Percentiles rank a stretch among this genome's conserved stretches.
phyloP scores from a whole-genome alignment of 2,329 filamentous ascomycete species.

The Arthrobotrys sphaeroides region DNA sequence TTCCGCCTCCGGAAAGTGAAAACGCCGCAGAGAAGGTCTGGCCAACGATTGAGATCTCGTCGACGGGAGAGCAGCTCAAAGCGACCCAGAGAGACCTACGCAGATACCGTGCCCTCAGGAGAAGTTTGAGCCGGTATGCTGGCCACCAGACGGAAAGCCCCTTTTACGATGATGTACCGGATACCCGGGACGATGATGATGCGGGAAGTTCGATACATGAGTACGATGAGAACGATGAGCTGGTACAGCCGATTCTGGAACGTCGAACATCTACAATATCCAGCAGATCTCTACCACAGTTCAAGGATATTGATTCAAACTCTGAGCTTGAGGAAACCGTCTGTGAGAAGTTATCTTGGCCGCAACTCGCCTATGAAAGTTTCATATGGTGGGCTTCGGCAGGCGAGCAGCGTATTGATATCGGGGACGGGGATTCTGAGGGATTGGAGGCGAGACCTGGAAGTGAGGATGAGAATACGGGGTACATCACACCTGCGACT shows the following conservation, averaged over 20 bases:
- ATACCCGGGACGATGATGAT: conserved; percentile 54
- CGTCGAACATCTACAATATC: conserved; percentile 46
- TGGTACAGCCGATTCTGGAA: conserved; percentile 44
- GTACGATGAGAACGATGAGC: conserved; percentile 51
- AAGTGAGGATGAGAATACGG: conserved; percentile 53
- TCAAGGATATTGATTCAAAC: conserved; percentile 59
- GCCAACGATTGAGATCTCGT: conserved; percentile 75
- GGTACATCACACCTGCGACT: conserved; percentile 41
- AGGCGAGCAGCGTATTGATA: conserved; percentile 74
- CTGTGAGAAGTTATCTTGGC: conserved; percentile 72
- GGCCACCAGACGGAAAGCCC: conserved; percentile 58
- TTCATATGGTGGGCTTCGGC: conserved; percentile 93
- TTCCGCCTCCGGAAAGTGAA: conserved; percentile 72
- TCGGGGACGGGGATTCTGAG: conserved; percentile 59
- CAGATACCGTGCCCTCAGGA: conserved; percentile 76
- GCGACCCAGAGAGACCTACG: conserved; percentile 90
- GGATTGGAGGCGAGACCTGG: conserved; percentile 58
- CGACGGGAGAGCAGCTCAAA: conserved; percentile 73
- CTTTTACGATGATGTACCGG: conserved; percentile 58
- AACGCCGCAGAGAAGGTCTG: conserved; percentile 72
- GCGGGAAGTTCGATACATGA: conserved; percentile 42
- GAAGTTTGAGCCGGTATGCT: conserved; percentile 65
- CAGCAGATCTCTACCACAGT: conserved; percentile 30
- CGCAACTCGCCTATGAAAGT: conserved; percentile 78
- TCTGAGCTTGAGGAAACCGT: conserved; percentile 63